phyloP scores from a whole-genome alignment of 1,139 yeast genomes.

The Diutina siamensis region DNA sequence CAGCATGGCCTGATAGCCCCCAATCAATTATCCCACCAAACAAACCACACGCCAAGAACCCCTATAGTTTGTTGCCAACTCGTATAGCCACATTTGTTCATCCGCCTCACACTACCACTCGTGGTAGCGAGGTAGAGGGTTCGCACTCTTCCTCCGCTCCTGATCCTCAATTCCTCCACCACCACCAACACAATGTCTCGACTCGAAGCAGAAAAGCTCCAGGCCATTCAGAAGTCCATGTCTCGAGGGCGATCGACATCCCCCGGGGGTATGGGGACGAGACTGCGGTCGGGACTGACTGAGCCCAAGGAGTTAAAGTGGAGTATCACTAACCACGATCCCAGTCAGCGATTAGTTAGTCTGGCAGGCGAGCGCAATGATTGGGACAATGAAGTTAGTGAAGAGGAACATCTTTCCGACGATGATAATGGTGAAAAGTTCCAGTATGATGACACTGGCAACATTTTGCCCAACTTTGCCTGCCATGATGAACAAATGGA shows the following conservation, averaged over 20 bases:
- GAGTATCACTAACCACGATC: conserved; percentile 44
- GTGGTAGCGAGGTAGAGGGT: too few species aligned
- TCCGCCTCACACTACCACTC: too few species aligned
- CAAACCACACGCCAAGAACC: too few species aligned
- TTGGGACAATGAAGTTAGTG: conserved; percentile 39
- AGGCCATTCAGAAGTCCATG: conserved; percentile 29
- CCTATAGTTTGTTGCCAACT: too few species aligned
- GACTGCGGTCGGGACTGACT: conserved; percentile 26
- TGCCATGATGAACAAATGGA: conserved; percentile 35
- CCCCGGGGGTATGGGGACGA: conserved; percentile 19
- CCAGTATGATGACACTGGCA: conserved; percentile 51
- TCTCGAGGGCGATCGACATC: conserved; percentile 31
- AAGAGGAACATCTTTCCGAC: conserved; percentile 58
- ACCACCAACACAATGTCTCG: conserved; percentile 7
- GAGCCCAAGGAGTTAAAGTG: conserved; percentile 34
- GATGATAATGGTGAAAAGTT: conserved; percentile 46
- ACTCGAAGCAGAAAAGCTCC: conserved; percentile 34
- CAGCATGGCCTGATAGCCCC: too few species aligned
- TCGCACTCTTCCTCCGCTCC: not conserved
- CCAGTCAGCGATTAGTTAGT: conserved; percentile 38
- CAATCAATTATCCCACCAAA: too few species aligned
- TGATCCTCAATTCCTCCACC: not conserved
- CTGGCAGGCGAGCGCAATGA: conserved; percentile 11
- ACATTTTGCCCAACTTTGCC: conserved; percentile 47
- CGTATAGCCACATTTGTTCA: too few species aligned